Evolutionary conservation across 2,329 filamentous ascomycete species (phyloP).

Genomic region (Fusarium subglutinans): DNA sequence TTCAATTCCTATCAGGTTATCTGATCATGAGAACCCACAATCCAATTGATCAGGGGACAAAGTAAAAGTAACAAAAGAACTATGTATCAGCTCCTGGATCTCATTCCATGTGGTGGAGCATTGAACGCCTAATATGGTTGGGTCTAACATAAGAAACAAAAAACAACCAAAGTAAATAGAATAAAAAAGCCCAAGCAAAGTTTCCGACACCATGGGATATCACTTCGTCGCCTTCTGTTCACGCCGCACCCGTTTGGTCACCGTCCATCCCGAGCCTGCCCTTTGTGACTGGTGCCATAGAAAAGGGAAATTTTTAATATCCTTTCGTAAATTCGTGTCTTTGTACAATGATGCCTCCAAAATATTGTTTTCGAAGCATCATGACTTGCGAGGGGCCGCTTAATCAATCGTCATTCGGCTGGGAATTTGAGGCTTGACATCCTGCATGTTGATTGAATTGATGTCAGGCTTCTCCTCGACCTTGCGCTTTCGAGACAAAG

Average conservation of each 20-base stretch:
- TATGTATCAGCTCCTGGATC: slow-evolving; percentile 35
- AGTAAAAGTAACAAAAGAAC: slow-evolving; percentile 16
- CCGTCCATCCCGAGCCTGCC: slow-evolving; percentile 43
- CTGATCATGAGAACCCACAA: slow-evolving; percentile 4
- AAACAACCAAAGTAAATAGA: slow-evolving; percentile 27
- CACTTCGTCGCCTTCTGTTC: slow-evolving; percentile 42
- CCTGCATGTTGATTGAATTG: slow-evolving; percentile 65
- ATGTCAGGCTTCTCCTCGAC: slow-evolving; percentile 65
- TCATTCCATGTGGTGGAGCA: slow-evolving; percentile 37
- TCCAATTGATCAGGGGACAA: slow-evolving; percentile 15
- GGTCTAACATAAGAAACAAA: slow-evolving; percentile 35
- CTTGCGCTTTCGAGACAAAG: slow-evolving; percentile 50
- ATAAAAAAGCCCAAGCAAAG: slow-evolving; percentile 37
- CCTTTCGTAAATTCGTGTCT: slow-evolving; percentile 51
- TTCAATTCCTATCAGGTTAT: slow-evolving; percentile 11
- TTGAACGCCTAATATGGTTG: slow-evolving; percentile 40
- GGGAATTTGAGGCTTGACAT: slow-evolving; percentile 64
- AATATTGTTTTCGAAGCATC: slow-evolving; percentile 2
- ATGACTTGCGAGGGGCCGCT: slow-evolving; percentile 26
- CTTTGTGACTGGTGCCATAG: slow-evolving; percentile 42
- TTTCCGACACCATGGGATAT: slow-evolving; percentile 42
- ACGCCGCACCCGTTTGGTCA: slow-evolving; percentile 39
- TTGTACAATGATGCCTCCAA: slow-evolving; percentile 42
- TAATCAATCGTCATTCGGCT: slow-evolving; percentile 72
- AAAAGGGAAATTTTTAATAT: slow-evolving; percentile 37